phyloP scores from a whole-genome alignment of 2,329 filamentous ascomycete genomes.

The Cercospora sp. region DNA sequence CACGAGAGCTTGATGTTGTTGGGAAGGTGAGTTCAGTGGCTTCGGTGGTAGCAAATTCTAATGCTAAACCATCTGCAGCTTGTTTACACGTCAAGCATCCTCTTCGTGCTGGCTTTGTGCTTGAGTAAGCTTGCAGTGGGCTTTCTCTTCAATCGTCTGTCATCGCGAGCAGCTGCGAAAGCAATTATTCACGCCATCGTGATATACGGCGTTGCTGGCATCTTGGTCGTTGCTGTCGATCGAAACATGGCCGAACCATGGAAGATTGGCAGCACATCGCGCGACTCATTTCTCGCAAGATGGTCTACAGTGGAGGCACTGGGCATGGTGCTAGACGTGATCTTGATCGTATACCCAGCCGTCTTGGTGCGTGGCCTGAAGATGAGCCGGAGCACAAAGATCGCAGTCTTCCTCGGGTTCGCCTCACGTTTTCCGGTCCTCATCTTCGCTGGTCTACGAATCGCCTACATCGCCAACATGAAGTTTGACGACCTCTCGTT shows the following conservation, averaged over 20 bases:
- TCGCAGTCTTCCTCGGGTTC: constrained; percentile 23
- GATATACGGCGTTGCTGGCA: constrained; percentile 4
- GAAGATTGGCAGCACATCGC: constrained; percentile 2
- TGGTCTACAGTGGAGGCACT: constrained; percentile 14
- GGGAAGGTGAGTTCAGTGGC: constrained; percentile 1
- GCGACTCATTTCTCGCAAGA: constrained; percentile 5
- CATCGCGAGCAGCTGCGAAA: constrained; percentile 13
- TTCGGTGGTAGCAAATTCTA: not conserved
- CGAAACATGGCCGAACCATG: constrained; percentile 3
- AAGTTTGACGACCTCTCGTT: constrained; percentile 20
- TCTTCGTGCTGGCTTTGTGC: constrained; percentile 21
- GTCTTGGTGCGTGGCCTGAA: constrained; percentile 23
- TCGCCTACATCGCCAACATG: constrained; percentile 14
- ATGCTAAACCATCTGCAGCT: constrained; percentile 10
- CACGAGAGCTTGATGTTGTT: not conserved
- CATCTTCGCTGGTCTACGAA: constrained; percentile 17
- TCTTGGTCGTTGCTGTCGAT: constrained; percentile 1
- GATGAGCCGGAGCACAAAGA: constrained; percentile 22
- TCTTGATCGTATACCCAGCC: constrained; percentile 11
- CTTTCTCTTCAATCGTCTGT: constrained; percentile 22
- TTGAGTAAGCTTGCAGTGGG: constrained; percentile 24
- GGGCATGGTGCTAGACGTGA: constrained; percentile 16
- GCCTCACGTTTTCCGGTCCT: constrained; percentile 20
- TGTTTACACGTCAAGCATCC: constrained; percentile 23
- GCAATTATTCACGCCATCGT: not conserved